Evolutionary conservation across 176 grass and related monocot species (phyloP).

Genomic region (Pontederia paniculata): DNA sequence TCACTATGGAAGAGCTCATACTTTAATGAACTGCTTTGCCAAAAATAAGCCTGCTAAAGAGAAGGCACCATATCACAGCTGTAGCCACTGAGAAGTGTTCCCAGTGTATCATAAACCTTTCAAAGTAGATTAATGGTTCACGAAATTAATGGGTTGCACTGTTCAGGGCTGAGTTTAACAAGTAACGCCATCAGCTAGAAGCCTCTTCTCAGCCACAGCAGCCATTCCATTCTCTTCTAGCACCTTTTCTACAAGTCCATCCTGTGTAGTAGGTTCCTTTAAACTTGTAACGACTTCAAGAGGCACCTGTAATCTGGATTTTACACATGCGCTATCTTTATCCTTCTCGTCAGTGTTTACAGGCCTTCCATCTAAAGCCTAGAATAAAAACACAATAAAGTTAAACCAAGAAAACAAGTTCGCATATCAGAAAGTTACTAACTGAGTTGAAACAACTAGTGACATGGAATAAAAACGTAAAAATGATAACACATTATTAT

Average conservation of each 20-base stretch:
- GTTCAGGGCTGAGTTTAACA: not conserved
- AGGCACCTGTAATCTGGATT: slow-evolving; percentile 4
- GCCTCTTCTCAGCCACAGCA: slow-evolving; percentile 28
- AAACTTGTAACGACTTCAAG: slow-evolving; percentile 18
- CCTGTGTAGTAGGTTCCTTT: slow-evolving; percentile 17
- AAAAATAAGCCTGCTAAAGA: not conserved
- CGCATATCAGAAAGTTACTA: no score
- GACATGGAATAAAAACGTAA: no score
- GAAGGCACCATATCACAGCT: not conserved
- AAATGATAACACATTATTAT: no score
- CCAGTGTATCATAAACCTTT: not conserved
- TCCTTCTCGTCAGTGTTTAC: not conserved
- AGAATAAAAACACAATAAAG: no score
- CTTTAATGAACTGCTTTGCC: no score
- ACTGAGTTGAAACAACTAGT: no score
- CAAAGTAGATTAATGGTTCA: not conserved
- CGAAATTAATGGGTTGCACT: not conserved
- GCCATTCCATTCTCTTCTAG: slow-evolving; percentile 27
- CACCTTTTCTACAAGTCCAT: slow-evolving; percentile 26
- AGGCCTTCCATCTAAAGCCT: not conserved
- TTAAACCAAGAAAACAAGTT: no score
- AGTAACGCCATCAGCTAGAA: slow-evolving; percentile 22
- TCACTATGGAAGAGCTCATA: no score
- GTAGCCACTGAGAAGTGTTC: not conserved
- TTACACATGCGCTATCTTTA: not conserved